These are phyloP conservation scores for Corrigiola litoralis DNA, from an alignment of 179 eudicot genomes.

Conservation along the genomic window DNA sequence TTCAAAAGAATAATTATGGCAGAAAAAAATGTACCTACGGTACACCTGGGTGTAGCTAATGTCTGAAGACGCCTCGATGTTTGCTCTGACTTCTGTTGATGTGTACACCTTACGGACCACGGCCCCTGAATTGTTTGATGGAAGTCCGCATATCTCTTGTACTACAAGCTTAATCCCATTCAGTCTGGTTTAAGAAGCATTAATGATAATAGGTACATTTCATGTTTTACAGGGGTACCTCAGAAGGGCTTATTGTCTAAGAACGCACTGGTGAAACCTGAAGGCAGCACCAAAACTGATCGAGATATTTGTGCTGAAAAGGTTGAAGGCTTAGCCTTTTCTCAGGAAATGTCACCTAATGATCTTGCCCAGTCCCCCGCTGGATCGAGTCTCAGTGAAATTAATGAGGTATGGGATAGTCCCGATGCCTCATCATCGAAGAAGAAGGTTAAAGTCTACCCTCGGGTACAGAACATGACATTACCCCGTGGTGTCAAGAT, in stretches of 20 bases:
- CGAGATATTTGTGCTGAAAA: neutral
- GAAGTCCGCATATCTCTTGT: too few species aligned
- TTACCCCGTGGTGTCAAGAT: slow-evolving; percentile 18
- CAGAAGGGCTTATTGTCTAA: slow-evolving; percentile 4
- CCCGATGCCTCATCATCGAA: neutral
- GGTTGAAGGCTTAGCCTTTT: neutral
- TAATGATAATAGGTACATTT: neutral
- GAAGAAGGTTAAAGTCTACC: slow-evolving; percentile 22
- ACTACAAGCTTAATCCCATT: neutral
- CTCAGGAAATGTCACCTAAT: neutral
- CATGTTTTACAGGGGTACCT: slow-evolving; percentile 15
- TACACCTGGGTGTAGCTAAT: too few species aligned
- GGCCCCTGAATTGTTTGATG: too few species aligned
- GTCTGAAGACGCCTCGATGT: too few species aligned
- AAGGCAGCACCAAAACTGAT: neutral
- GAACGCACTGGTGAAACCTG: neutral
- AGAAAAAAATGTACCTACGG: too few species aligned
- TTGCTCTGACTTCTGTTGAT: too few species aligned
- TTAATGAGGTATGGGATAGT: neutral
- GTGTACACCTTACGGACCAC: too few species aligned
- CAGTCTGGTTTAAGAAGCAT: neutral
- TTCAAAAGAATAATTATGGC: too few species aligned
- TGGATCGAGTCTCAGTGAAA: neutral
- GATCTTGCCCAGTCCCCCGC: slow-evolving; percentile 1
- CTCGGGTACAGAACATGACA: slow-evolving; percentile 10